phyloP scores from a whole-genome alignment of 1,284 basidiomycete genomes.

The Porodaedalea pini region DNA sequence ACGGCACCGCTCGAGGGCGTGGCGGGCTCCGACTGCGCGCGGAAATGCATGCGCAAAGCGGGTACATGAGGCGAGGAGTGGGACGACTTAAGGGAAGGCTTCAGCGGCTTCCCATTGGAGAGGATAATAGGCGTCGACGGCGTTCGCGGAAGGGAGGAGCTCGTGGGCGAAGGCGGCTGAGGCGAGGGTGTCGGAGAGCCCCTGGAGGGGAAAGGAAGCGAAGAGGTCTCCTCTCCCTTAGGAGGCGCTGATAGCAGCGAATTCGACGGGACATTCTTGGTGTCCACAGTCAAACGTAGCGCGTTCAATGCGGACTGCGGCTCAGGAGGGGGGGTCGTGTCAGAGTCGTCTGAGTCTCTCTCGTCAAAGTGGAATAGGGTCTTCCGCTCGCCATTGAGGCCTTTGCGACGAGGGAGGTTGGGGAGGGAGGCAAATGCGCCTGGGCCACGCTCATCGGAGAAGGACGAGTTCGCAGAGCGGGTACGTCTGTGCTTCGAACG shows the following conservation, averaged over 20 bases:
- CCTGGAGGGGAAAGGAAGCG: slow-evolving; percentile 17
- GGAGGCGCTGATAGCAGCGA: slow-evolving; percentile 24
- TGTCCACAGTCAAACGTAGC: slow-evolving; percentile 20
- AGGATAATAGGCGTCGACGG: slow-evolving; percentile 46
- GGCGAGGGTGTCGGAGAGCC: slow-evolving; percentile 14
- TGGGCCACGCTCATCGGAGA: slow-evolving; percentile 44
- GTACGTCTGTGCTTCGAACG: slow-evolving; percentile 39
- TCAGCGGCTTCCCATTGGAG: slow-evolving; percentile 86
- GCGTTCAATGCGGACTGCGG: slow-evolving; percentile 10
- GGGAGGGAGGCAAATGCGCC: slow-evolving; percentile 53
- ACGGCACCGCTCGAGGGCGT: slow-evolving; percentile 50
- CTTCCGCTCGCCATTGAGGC: slow-evolving; percentile 27
- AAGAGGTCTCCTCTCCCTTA: slow-evolving; percentile 5
- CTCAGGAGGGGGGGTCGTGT: slow-evolving; percentile 22
- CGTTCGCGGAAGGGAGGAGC: slow-evolving; percentile 26
- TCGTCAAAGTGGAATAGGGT: slow-evolving; percentile 38
- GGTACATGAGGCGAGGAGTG: slow-evolving; percentile 51
- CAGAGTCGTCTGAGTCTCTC: slow-evolving; percentile 23
- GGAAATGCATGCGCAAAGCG: slow-evolving; percentile 36
- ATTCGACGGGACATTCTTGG: slow-evolving; percentile 27
- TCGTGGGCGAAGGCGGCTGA: slow-evolving; percentile 26
- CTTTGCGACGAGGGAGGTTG: slow-evolving; percentile 44
- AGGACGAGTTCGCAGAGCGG: slow-evolving; percentile 32
- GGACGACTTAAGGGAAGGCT: slow-evolving; percentile 80
- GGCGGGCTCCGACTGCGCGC: slow-evolving; percentile 61